These are phyloP conservation scores for Gossypium thurberi DNA, from an alignment of 345 rosid genomes.

Conservation along the genomic window DNA sequence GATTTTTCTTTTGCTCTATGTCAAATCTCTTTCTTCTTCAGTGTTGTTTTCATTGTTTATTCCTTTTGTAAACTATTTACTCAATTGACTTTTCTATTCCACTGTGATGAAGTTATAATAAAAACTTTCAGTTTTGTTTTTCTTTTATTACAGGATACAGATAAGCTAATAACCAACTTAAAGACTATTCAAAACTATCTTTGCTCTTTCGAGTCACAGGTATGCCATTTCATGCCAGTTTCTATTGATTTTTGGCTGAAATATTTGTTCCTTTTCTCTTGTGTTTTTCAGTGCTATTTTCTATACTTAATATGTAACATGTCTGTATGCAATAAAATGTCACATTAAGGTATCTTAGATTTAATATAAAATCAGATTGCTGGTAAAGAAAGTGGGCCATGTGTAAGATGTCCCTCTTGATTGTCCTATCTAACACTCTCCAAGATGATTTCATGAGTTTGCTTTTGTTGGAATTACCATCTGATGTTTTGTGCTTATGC, in stretches of 20 bases:
- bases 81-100: not conserved
- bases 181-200: slow-evolving; percentile 88
- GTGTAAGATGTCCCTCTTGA: not conserved
- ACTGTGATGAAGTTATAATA: not conserved
- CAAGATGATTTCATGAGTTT: slow-evolving; percentile 1
- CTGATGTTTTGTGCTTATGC: not conserved
- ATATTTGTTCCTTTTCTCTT: not conserved
- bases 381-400: not conserved
- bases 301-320: not conserved
- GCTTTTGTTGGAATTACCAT: not conserved
- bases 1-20: not conserved
- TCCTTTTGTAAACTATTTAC: not conserved
- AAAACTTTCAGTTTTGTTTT: slow-evolving; percentile 2
- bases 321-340: not conserved
- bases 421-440: not conserved
- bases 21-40: not conserved
- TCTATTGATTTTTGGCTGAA: slow-evolving; percentile 5
- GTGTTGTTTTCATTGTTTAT: not conserved
- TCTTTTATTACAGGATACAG: slow-evolving; percentile 55
- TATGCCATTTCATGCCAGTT: slow-evolving; percentile 22
- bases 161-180: slow-evolving; percentile 57
- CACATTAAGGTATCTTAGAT: not conserved
- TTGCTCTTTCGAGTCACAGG: slow-evolving; percentile 80
- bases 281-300: not conserved
- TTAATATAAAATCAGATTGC: not conserved